Evolutionary conservation across 768 basidiomycete genomes (phyloP), one percentile per base, ranked within the genome.

Genomic region (Mycena filopes): DNA sequence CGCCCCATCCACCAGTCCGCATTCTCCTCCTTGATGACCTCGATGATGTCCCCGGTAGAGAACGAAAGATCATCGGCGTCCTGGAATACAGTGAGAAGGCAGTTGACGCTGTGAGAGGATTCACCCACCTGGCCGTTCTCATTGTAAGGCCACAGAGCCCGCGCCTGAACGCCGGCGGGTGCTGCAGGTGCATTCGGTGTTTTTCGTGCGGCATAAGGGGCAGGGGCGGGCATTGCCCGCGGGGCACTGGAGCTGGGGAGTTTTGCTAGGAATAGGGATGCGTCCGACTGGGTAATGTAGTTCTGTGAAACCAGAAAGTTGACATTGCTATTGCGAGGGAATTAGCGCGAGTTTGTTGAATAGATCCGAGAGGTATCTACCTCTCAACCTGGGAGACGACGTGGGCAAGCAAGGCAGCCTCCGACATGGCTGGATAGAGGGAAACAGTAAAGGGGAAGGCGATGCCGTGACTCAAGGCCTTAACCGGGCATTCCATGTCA

Each of bases 1-100:
- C 76, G 82, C 28, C 95, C 94, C 10, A 84, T 86, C 94, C 93
- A 97, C 95, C 95, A 96, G 75, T 96, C 95, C 4, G 81, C 81
- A 62, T 95, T 94, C 47, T 87, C 91, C 73, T 95, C 92, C 62
- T 90, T 86, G 43, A 92, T 75, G 61, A 97, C 83, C 61, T 93
- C 91, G 63, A 97, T 85, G 47, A 87, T 80, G 71, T 96, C 95
- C 4, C 93, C 95, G 0, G 84, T 76, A 28, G 79, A 74, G 82
- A 97, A 95, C 1, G 88, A 86, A 10, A 97, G 82, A 73, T 97
- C 95, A n/a, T 90, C 87, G 15, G 84, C 80, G 70, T 94, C 91
- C 91, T 95, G 72, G 13, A 57, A 56, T 29, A 29, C 3, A 5
- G 43, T 64, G 31, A 64, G 55, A 50, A 29, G 16, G 4, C 4